Base-by-base conservation (phyloP, 2,329 filamentous ascomycete species). In the Ilyonectria robusta region DNA sequence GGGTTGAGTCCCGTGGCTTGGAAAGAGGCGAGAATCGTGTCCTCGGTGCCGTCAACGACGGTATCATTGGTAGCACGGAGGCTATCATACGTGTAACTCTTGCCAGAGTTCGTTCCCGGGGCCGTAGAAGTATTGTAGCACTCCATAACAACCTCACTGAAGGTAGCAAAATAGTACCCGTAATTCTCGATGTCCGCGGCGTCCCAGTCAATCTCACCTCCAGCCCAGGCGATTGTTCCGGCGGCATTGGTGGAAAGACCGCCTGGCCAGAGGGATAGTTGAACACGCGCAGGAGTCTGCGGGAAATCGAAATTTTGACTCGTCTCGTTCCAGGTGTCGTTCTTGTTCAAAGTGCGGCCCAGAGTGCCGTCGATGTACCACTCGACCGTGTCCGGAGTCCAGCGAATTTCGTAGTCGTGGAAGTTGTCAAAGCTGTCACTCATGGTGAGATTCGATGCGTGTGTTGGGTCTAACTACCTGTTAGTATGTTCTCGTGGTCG, bases 211-310 rank as follows among this genome's bases (percentile, higher is more conserved):
- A 99, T 95, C 58, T 88, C 83, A 74, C 96, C 96, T 77, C 96
- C 96, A 19, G 95, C 94, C 96, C 96, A 99, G 59, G 91, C 86
- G 71, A 97, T 89, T 35, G 96, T 98, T 62, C 96, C 96, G 78
- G 92, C 78, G 44, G 89, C 92, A 80, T 98, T 98, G 76, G 87
- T 87, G 8, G 89, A 82, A 54, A 93, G 88, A 78, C 96, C 96
- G 76, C 94, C 96, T 40, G 96, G 96, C 96, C 96, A 99, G 77
- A 99, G 90, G n/a, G 96, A 98, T 57, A 99, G 87, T 85, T 98
- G 94, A 59, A 99, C 89, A 73, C 95, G 93, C 17, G 95, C 84
- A 5, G 96, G 96, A 0, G 94, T 97, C 83, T 98, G 96, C 6
- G 96, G 96, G 85, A 89, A 99, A 76, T 92, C 86, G 87, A 91